Evolutionary conservation across 2,329 filamentous ascomycete genomes (phyloP), one percentile per base, ranked within the genome.

Genomic region (Xylariaceae sp.): DNA sequence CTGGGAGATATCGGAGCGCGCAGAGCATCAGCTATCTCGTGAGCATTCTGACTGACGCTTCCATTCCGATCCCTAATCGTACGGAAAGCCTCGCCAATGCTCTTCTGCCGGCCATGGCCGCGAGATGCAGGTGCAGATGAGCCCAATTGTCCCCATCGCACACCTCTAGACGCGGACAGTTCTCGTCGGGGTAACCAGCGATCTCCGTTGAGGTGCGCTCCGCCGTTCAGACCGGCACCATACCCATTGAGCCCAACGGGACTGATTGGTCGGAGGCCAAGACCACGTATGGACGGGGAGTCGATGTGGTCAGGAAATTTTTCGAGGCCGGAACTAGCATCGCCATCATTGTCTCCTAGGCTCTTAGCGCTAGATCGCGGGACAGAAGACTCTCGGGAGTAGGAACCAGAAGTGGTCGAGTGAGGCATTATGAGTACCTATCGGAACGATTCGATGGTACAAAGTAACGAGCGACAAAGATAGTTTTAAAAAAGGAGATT

Each of bases 1-100:
- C 81, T 92, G 57, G 90, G 87, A 11, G 93, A 97, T 26, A 99
- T 81, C 4, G 94, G 94, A 32, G 92, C 93, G 68, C 88, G 90
- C 55, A 99, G 81, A 46, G 92, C 92, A 72, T 94, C 91, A 37
- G 92, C 92, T 65, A 99, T 85, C 73, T 97, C 93, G 56, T 95
- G 91, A 49, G 92, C 92, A 74, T 96, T 96, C 70, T 93, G 90
- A 75, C 87, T 92, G 65, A 97, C 87, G 71, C 92, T 97, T 45
- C 84, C 90, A 65, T 87, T 90, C 65, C 92, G 82, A 30, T 83
- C 86, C 61, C 91, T 81, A 64, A 97, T 93, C 3, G 85, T 92
- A 64, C 84, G 85, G 61, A 97, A 83, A n/a, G 93, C 91, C 72
- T 96, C 91, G 66, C 85, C 86, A 63, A 97, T 82, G 73, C 92